Base-by-base conservation (phyloP, 768 basidiomycete species). In the Calocybe gangraenosa region DNA sequence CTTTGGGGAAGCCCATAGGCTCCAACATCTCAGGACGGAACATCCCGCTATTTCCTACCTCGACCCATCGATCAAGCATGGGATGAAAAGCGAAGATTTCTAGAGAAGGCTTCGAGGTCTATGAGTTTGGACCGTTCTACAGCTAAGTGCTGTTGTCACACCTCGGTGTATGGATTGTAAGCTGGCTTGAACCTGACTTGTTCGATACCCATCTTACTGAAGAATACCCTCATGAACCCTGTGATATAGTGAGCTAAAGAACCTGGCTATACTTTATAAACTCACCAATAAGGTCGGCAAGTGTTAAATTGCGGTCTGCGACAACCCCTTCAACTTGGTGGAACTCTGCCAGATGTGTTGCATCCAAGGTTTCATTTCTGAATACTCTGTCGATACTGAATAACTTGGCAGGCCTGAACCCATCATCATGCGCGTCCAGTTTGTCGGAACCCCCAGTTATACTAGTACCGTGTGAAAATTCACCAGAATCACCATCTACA, bases 271-370 rank as follows among this genome's bases (percentile, higher is more conserved):
- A 6, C 25, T 18, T 31, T 23, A 15, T 19, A 15, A 3, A 62
- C 76, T 37, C 52, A 92, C 93, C 94, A 52, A 99, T 97, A 48
- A 99, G 73, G 62, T 98, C 93, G 14, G 92, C 95, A 20, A 99
- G 71, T 1, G 95, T 98, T 48, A 99, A 68, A 40, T 83, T 82
- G 53, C 84, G 81, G 65, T 99, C 96, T 8, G 96, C 96, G 20
- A 99, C 92, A 37, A 99, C 96, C 40, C 96, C 96, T 65, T 99
- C 96, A n/a, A 99, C 96, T 67, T 99, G 96, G 63, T 98, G 95
- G 75, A 99, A 99, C 66, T 99, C 96, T 3, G 96, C 96, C 51
- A 99, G 60, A 73, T 99, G 96, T 14, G 96, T 99, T 36, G 93
- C 93, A 65, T 99, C 96, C 78, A 91, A 90, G 0, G 96, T 91